Percentiles rank a stretch among this genome's conserved stretches.
These are phyloP conservation scores for Acanthamoeba lugdunensis DNA, from an alignment of 208 protist species.

Conservation along the genomic window DNA sequence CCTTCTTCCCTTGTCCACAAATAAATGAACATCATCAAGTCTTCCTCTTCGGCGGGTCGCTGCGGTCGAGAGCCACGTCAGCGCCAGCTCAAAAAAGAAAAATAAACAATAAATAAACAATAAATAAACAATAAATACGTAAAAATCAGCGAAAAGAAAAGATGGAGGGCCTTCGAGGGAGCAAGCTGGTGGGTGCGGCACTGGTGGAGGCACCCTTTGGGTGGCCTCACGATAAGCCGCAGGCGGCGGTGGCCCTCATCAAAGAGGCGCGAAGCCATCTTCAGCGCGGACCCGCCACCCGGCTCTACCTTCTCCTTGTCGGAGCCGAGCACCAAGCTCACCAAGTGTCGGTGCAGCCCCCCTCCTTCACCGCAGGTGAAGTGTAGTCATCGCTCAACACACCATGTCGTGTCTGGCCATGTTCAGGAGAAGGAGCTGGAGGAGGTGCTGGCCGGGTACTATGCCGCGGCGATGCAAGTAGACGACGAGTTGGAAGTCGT, in stretches of 20 bases:
- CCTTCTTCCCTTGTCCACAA: neutral
- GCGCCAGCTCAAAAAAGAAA: no score
- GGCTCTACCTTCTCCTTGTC: neutral
- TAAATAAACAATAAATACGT: no score
- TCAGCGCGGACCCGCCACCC: neutral
- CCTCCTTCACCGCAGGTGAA: neutral
- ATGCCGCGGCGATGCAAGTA: constrained; percentile 22
- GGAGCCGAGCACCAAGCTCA: neutral
- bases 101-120: no score
- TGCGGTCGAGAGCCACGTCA: no score
- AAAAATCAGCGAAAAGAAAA: neutral
- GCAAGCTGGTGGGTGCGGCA: neutral
- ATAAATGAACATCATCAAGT: neutral
- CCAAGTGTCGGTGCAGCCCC: neutral
- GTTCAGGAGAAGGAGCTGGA: neutral
- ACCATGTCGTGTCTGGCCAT: no score
- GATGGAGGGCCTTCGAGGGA: neutral
- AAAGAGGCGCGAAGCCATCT: neutral
- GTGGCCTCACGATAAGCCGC: neutral
- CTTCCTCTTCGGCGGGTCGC: no score
- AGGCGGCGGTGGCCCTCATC: neutral
- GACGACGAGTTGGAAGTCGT: constrained; percentile 18
- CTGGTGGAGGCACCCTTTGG: neutral
- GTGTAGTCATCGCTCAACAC: neutral
- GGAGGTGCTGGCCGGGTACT: constrained; percentile 32